phyloP scores from a whole-genome alignment of 2,329 filamentous ascomycete genomes.

The Botrytis squamosa region DNA sequence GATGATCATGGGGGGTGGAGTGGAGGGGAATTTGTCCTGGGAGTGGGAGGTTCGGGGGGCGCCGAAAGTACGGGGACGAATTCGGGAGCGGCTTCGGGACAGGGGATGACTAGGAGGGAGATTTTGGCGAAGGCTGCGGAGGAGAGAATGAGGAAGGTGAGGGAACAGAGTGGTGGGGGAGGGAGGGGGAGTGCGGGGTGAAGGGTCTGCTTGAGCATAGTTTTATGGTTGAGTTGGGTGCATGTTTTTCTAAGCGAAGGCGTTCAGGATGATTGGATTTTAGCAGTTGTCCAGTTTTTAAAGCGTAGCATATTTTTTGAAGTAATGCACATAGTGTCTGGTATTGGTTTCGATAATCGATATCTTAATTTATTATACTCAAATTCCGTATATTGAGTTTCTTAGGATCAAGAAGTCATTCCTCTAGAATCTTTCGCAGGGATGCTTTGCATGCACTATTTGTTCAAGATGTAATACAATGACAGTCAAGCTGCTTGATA shows the following conservation, averaged over 20 bases:
- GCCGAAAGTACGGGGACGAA: constrained; percentile 39
- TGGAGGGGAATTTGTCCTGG: constrained; percentile 75
- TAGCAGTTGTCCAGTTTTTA: background rate
- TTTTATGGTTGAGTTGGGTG: background rate
- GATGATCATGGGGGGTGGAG: constrained; percentile 75
- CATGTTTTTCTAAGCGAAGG: background rate
- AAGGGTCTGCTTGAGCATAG: background rate
- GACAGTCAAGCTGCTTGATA: background rate
- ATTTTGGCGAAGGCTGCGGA: constrained; percentile 73
- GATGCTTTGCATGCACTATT: background rate
- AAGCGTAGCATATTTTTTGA: too few species aligned
- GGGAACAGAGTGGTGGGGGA: constrained; percentile 29
- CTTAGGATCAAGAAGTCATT: background rate
- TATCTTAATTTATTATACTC: background rate
- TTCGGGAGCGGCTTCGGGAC: constrained; percentile 27
- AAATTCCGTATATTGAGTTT: background rate
- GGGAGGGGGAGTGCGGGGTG: background rate
- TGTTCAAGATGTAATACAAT: too few species aligned
- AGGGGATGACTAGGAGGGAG: constrained; percentile 66
- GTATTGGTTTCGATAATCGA: background rate
- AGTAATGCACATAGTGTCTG: background rate
- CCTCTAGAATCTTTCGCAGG: rapidly evolving
- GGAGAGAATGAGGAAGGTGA: constrained; percentile 45
- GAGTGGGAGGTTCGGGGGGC: constrained; percentile 49
- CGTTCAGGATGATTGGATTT: background rate